Evolutionary conservation across 177 flowering plant species (phyloP).

Genomic region (Vitis hybrid): DNA sequence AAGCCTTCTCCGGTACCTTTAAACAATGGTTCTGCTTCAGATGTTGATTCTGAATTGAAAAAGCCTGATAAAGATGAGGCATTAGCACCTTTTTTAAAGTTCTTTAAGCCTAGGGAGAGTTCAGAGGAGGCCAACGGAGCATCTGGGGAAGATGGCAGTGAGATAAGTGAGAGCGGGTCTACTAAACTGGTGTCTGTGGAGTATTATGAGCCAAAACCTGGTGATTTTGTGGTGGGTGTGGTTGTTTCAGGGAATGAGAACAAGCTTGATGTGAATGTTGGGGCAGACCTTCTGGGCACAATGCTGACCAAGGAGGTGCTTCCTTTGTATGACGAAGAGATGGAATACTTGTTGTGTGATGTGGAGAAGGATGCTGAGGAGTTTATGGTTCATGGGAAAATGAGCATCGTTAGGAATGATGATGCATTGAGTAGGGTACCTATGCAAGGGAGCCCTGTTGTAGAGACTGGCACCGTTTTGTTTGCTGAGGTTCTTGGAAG

Average conservation of each 20-base stretch:
- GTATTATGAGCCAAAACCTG: conserved; percentile 88
- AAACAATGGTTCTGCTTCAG: conserved; percentile 25
- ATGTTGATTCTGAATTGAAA: conserved; percentile 23
- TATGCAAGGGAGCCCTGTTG: conserved; percentile 63
- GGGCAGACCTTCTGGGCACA: conserved; percentile 81
- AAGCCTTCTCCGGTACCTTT: conserved; percentile 55
- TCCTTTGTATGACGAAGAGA: conserved; percentile 80
- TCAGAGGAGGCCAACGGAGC: conserved; percentile 26
- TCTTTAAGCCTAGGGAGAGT: conserved; percentile 54
- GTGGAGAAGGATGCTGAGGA: conserved; percentile 57
- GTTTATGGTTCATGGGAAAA: conserved; percentile 70
- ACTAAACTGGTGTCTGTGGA: conserved; percentile 44
- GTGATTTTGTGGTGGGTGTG: conserved; percentile 89
- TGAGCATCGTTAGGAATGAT: conserved; percentile 72
- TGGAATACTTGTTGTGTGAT: conserved; percentile 69
- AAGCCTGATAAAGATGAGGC: conserved; percentile 49
- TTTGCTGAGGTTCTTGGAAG: conserved; percentile 94
- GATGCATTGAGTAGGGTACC: conserved; percentile 47
- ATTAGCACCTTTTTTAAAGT: conserved; percentile 79
- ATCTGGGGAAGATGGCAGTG: conserved; percentile 12
- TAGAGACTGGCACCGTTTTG: conserved; percentile 81
- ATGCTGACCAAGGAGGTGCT: conserved; percentile 96
- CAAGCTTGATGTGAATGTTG: conserved; percentile 87
- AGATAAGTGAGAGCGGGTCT: conserved; percentile 8
- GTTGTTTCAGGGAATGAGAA: conserved; percentile 98